Conservation (phyloP, 108 stramenopile species). For the Asterionellopsis glacialis region DNA sequence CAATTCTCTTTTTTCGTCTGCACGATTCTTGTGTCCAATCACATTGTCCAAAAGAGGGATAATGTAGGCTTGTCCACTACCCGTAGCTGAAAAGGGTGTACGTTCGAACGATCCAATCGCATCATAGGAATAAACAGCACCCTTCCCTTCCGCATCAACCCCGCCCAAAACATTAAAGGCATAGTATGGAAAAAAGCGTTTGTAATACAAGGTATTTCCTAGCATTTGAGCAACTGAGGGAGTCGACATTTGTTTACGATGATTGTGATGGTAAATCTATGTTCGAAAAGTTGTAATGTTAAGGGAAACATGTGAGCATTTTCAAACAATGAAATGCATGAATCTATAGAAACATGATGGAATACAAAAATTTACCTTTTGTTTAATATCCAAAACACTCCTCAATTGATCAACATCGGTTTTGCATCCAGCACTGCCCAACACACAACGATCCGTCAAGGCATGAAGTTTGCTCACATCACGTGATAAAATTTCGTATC, state of each 20-base stretch:
- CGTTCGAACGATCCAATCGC: conserved; percentile 96
- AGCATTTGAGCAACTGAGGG: conserved; percentile 95
- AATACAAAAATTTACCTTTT: conserved; percentile 37
- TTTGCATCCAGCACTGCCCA: conserved; percentile 94
- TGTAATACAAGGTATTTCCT: conserved; percentile 90
- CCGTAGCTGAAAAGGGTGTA: conserved; percentile 80
- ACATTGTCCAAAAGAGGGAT: conserved; percentile 95
- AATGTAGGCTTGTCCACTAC: conserved; percentile 86
- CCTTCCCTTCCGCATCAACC: conserved; percentile 94
- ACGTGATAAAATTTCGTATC: conserved; percentile 91
- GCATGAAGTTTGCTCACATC: conserved; percentile 80
- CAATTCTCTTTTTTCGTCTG: conserved; percentile 81
- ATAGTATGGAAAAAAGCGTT: conserved; percentile 99
- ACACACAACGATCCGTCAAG: conserved; percentile 79
- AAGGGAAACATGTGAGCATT: not conserved
- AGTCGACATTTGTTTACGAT: conserved; percentile 89
- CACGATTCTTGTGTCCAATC: conserved; percentile 89
- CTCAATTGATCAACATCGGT: conserved; percentile 95
- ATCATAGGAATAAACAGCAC: conserved; percentile 96
- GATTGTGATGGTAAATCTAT: conserved; percentile 89
- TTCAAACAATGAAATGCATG: not conserved
- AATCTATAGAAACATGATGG: too few relatives aligned
- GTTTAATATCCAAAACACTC: conserved; percentile 83
- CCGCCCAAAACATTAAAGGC: conserved; percentile 97
- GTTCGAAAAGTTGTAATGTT: not conserved